These are phyloP conservation scores for Clonostachys solani DNA, from an alignment of 2,329 filamentous ascomycete genomes.

Conservation along the genomic window DNA sequence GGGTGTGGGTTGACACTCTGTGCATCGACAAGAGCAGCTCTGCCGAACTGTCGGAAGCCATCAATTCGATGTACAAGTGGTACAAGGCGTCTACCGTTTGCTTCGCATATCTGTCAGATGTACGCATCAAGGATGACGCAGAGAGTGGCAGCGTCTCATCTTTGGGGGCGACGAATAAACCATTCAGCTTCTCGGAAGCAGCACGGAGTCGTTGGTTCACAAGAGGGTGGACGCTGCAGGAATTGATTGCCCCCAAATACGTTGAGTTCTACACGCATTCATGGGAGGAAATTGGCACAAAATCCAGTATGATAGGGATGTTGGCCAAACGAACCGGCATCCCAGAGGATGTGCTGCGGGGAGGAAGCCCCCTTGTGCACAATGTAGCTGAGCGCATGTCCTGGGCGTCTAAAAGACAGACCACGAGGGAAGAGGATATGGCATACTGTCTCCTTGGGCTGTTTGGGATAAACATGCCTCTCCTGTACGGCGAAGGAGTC, in stretches of 20 bases:
- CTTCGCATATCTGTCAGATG: conserved; percentile 15
- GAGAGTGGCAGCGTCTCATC: conserved; percentile 3
- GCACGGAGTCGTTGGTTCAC: conserved; percentile 12
- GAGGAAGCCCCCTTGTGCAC: conserved; percentile 2
- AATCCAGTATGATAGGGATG: conserved; percentile 4
- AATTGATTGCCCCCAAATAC: conserved; percentile 8
- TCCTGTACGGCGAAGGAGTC: conserved; percentile 19
- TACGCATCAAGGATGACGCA: background rate
- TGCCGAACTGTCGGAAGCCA: conserved; percentile 16
- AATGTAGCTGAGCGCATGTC: conserved; percentile 13
- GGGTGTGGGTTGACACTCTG: conserved; percentile 16
- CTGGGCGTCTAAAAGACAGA: conserved; percentile 16
- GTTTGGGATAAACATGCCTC: conserved; percentile 20
- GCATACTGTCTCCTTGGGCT: conserved; percentile 21
- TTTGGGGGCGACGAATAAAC: too few relatives aligned
- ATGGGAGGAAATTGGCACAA: conserved; percentile 19
- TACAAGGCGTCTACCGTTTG: conserved; percentile 14
- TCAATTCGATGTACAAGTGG: conserved; percentile 19
- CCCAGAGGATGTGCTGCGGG: background rate
- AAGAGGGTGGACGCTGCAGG: conserved; percentile 17
- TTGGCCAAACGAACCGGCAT: conserved; percentile 19
- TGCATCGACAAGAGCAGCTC: conserved; percentile 16
- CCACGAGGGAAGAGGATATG: conserved; percentile 16
- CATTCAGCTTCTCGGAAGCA: background rate
- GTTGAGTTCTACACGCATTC: conserved; percentile 19